Conservation (phyloP, 73 alveolate species). For the Paramecium sexaurelia region DNA sequence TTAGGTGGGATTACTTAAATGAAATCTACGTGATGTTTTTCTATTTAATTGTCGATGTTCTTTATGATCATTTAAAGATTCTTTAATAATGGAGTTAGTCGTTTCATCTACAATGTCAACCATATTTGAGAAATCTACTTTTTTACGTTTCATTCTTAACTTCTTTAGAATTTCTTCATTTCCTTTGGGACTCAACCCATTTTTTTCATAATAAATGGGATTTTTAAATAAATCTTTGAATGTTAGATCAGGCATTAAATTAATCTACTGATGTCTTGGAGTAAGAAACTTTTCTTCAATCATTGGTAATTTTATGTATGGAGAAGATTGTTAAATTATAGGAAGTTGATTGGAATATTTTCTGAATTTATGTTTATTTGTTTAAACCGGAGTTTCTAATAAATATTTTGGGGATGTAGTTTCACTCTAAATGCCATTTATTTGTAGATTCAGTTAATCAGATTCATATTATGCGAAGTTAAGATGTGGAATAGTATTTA, state of each 20-base stretch:
- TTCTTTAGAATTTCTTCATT: neutral
- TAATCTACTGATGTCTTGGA: neutral
- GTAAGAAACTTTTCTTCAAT: conserved; percentile 22
- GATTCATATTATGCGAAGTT: too few relatives aligned
- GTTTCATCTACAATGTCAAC: conserved; percentile 25
- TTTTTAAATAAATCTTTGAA: neutral
- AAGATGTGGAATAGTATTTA: neutral
- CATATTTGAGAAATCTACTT: neutral
- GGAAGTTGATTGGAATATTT: neutral
- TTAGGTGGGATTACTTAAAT: neutral
- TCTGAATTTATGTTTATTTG: neutral
- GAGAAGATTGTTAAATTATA: neutral
- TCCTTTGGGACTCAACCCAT: conserved; percentile 19
- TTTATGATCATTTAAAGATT: neutral
- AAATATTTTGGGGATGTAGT: neutral
- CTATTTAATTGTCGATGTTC: neutral
- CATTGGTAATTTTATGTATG: neutral
- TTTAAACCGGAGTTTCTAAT: neutral
- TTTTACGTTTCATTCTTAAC: neutral
- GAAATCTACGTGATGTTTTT: neutral
- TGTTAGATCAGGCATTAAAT: conserved; percentile 10
- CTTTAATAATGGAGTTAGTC: neutral
- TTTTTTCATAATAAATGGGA: conserved; percentile 1
- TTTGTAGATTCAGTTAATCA: neutral
- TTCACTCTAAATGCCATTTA: neutral